phyloP scores from a whole-genome alignment of 208 protist genomes.

The Leishmania guyanensis region DNA sequence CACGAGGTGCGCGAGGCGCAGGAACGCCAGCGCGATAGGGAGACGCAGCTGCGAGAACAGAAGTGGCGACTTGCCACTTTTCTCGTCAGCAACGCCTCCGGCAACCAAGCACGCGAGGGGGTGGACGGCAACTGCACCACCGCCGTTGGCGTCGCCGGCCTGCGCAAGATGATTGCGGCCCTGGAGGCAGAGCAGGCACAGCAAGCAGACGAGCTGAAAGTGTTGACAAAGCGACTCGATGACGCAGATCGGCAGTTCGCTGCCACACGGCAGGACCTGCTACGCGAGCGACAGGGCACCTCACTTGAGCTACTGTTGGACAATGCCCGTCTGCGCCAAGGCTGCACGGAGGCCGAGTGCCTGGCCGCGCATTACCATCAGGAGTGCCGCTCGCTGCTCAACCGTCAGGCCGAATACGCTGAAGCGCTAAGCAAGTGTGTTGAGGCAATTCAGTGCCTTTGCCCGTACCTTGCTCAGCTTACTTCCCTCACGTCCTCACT shows the following conservation, averaged over 20 bases:
- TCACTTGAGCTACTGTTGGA: constrained; percentile 76
- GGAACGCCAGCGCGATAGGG: constrained; percentile 55
- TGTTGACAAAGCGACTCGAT: constrained; percentile 49
- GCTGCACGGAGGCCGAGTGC: constrained; percentile 82
- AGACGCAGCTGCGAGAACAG: constrained; percentile 65
- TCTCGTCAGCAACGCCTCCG: constrained; percentile 47
- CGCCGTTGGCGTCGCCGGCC: constrained; percentile 66
- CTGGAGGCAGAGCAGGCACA: constrained; percentile 43
- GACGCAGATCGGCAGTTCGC: constrained; percentile 53
- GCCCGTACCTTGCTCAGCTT: constrained; percentile 30
- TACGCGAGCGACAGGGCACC: constrained; percentile 59
- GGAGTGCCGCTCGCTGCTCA: constrained; percentile 50
- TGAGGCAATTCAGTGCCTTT: constrained; percentile 40
- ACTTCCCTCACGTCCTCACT: not conserved
- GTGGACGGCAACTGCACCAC: constrained; percentile 11
- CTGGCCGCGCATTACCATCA: constrained; percentile 86
- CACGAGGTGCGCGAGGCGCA: constrained; percentile 69
- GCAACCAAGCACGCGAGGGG: constrained; percentile 30
- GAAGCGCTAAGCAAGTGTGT: constrained; percentile 63
- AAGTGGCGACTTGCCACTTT: constrained; percentile 79
- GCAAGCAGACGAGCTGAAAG: constrained; percentile 41
- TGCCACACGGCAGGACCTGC: constrained; percentile 44
- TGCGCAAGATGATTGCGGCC: constrained; percentile 55
- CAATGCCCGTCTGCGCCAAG: constrained; percentile 67
- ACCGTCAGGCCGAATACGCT: constrained; percentile 66